Evolutionary conservation across 768 basidiomycete species (phyloP), one percentile per base, ranked within the genome.

Genomic region (Kwoniella botswanensis): DNA sequence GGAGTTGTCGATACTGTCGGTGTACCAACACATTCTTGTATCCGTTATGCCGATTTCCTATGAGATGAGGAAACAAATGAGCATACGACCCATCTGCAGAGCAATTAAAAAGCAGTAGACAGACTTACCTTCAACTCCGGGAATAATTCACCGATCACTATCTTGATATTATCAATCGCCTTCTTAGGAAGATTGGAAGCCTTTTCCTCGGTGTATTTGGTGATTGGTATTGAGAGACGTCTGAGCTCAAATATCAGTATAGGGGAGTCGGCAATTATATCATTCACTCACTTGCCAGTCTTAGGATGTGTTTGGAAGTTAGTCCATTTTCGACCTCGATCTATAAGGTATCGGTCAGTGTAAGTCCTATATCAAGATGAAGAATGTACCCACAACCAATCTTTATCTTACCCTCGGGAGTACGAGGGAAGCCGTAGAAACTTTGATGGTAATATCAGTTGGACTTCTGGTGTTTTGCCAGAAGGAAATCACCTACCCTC

Each of bases 1-100:
- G 54, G 72, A 64, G 52, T 77, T 77, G 61, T 77, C 76, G 54
- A 72, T 67, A 29, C 61, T 65, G 55, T 77, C 76, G 21, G 76
- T 77, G 63, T 77, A 77, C 76, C 76, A 77, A 69, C 76, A 77
- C 60, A 77, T 62, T 26, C 76, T 43, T 12, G 72, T 73, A 9
- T 63, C 71, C 4, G 74, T 73, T 43, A 75, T 75, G 13, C 76
- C 76, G 21, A 77, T 70, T 26, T 65, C 71, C 67, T 69, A n/a
- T 17, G 56, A 29, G 13, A 13, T 9, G 43, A 29, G n/a, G 42
- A 17, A 1, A 3, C 18, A 3, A 54, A 15, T 46, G 24, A 44
- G 11, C 56, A 46, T 55, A 2, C 18, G 1, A 24, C 35, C 35
- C 35, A 35, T 35, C 35, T 35, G 54, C 6, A 18, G 6, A 21